phyloP scores from a whole-genome alignment of 768 basidiomycete genomes.

The Naganishia friedmannii region DNA sequence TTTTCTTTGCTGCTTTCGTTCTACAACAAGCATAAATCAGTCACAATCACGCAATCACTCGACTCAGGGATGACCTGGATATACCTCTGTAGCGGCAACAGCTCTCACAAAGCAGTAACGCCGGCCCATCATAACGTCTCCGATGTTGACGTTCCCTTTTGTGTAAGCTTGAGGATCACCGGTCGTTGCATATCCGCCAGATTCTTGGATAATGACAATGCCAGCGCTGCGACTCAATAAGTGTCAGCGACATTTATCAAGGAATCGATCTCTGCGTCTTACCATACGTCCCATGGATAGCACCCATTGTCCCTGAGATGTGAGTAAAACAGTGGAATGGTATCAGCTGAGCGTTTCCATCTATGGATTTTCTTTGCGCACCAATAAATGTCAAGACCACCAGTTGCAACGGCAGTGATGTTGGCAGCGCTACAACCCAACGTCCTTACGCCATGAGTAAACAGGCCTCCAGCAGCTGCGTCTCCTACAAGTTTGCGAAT shows the following conservation, averaged over 20 bases:
- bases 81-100: constrained; percentile 44
- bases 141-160: constrained; percentile 52
- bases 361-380: constrained; percentile 52
- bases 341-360: not conserved
- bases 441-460: constrained; percentile 79
- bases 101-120: constrained; percentile 52
- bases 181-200: constrained; percentile 76
- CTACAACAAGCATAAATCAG: constrained; percentile 30
- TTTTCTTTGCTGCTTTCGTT: constrained; percentile 66
- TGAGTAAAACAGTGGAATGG: constrained; percentile 45
- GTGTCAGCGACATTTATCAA: constrained; percentile 22
- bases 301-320: constrained; percentile 56
- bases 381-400: constrained; percentile 85
- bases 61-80: not conserved
- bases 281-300: constrained; percentile 69
- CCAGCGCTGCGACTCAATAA: constrained; percentile 61
- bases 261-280: not conserved
- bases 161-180: constrained; percentile 52
- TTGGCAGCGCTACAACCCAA: constrained; percentile 61
- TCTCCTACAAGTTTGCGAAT: constrained; percentile 76
- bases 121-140: constrained; percentile 48
- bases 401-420: constrained; percentile 69
- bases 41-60: not conserved
- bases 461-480: constrained; percentile 68
- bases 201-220: constrained; percentile 83